phyloP scores from a whole-genome alignment of 768 basidiomycete species.

The Rhodotorula diobovata region DNA sequence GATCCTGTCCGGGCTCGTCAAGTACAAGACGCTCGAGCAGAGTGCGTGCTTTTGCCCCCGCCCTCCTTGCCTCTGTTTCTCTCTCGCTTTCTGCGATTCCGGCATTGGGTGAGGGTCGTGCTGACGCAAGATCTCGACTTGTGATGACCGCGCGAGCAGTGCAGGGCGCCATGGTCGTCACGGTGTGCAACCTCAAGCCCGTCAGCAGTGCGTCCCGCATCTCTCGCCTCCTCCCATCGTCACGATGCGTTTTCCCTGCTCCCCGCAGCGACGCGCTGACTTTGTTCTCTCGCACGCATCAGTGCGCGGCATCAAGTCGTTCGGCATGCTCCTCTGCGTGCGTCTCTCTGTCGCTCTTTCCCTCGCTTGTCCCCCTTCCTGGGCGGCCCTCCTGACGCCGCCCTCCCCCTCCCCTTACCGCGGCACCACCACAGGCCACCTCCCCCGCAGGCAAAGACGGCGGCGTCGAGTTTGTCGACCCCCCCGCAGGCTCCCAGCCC shows the following conservation, averaged over 20 bases:
- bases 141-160: conserved; percentile 39
- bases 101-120: no score
- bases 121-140: neutral
- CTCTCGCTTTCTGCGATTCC: no score
- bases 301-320: conserved; percentile 94
- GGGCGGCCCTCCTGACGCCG: neutral
- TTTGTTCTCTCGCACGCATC: neutral
- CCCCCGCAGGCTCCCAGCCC: conserved; percentile 76
- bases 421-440: conserved; percentile 59
- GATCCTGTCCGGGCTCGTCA: conserved; percentile 91
- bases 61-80: conserved; percentile 59
- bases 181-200: conserved; percentile 72
- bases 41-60: conserved; percentile 63
- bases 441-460: conserved; percentile 65
- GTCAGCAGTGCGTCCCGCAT: conserved; percentile 55
- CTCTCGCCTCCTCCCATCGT: neutral
- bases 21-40: conserved; percentile 91
- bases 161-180: conserved; percentile 36
- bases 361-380: no score
- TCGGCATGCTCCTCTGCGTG: conserved; percentile 94
- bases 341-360: conserved; percentile 40
- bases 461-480: conserved; percentile 85
- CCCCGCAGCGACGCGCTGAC: neutral
- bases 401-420: conserved; percentile 1
- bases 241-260: no score